phyloP scores from a whole-genome alignment of 164 flowering plant species.

The Malania oleifera region DNA sequence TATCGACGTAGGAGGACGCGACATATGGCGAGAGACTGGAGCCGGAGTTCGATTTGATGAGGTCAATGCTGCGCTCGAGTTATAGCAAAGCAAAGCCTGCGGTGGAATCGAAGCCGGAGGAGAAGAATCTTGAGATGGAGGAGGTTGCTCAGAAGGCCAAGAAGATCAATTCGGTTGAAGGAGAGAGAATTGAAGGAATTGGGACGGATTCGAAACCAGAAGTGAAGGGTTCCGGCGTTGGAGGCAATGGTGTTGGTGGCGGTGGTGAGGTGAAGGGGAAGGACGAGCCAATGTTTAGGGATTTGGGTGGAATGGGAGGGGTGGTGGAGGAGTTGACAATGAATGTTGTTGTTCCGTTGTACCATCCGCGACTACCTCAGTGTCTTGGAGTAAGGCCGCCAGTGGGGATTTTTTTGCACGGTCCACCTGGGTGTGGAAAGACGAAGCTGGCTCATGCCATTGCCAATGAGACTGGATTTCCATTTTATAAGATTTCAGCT shows the following conservation, averaged over 20 bases:
- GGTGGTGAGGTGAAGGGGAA: constrained; percentile 19
- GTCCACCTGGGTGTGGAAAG: constrained; percentile 99
- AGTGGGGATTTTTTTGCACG: constrained; percentile 77
- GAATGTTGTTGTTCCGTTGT: constrained; percentile 74
- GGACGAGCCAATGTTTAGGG: constrained; percentile 67
- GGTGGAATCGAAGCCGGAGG: constrained; percentile 11
- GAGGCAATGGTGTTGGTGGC: constrained; percentile 6
- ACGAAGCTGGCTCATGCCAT: constrained; percentile 91
- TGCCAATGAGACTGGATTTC: constrained; percentile 86
- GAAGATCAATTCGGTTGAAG: constrained; percentile 19
- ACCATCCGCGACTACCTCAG: constrained; percentile 52
- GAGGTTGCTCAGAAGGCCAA: constrained; percentile 26
- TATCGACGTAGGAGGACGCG: constrained; percentile 69
- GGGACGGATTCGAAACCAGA: too few relatives aligned
- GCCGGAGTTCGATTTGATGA: constrained; percentile 66
- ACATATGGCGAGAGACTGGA: constrained; percentile 46
- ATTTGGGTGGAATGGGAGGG: constrained; percentile 73
- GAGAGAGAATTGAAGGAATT: constrained; percentile 4
- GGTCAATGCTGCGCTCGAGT: constrained; percentile 38
- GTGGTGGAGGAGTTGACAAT: constrained; percentile 66
- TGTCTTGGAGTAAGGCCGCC: constrained; percentile 69
- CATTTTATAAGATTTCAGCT: constrained; percentile 84
- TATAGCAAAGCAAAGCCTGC: constrained; percentile 16
- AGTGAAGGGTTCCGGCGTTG: constrained; percentile 7
- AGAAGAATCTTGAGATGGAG: constrained; percentile 59